Conservation (phyloP, 2,329 filamentous ascomycete species). For the Colletotrichum sp. region DNA sequence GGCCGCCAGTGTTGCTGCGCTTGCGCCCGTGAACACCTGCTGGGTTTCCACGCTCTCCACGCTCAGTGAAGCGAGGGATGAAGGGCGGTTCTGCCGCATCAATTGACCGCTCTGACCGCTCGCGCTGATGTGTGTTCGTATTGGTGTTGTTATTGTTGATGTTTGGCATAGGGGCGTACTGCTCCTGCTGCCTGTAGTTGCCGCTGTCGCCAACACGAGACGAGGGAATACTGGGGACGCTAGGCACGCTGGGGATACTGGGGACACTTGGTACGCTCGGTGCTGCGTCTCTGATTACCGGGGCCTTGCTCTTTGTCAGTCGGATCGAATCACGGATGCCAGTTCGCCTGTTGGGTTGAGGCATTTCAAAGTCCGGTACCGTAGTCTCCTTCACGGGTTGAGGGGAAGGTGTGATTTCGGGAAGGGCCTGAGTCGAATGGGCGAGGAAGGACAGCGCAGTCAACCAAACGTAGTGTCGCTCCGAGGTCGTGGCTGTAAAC, state of each 20-base stretch:
- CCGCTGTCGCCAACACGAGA: conserved; percentile 38
- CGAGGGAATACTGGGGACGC: conserved; percentile 40
- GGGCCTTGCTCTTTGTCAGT: conserved; percentile 75
- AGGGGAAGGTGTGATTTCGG: conserved; percentile 69
- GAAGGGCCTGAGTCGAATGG: conserved; percentile 82
- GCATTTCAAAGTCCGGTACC: conserved; percentile 56
- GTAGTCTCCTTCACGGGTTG: conserved; percentile 51
- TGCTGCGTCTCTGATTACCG: conserved; percentile 41
- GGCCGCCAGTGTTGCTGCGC: conserved; percentile 86
- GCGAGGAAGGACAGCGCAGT: conserved; percentile 94
- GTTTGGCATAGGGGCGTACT: conserved; percentile 36
- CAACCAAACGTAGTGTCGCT: conserved; percentile 94
- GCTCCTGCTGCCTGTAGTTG: conserved; percentile 43
- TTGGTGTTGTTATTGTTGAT: conserved; percentile 7
- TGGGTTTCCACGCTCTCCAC: conserved; percentile 58
- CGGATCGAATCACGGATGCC: conserved; percentile 88
- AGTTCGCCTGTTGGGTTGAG: conserved; percentile 52
- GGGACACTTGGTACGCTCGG: conserved; percentile 60
- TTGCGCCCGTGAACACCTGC: conserved; percentile 74
- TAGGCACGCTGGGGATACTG: conserved; percentile 56
- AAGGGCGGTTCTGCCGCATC: conserved; percentile 74
- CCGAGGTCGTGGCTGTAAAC: conserved; percentile 83
- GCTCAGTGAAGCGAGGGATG: conserved; percentile 72
- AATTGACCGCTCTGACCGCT: conserved; percentile 55
- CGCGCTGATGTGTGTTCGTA: conserved; percentile 46